phyloP scores from a whole-genome alignment of 352 stramenopile genomes.

The Stephanocyclus meneghinianus region DNA sequence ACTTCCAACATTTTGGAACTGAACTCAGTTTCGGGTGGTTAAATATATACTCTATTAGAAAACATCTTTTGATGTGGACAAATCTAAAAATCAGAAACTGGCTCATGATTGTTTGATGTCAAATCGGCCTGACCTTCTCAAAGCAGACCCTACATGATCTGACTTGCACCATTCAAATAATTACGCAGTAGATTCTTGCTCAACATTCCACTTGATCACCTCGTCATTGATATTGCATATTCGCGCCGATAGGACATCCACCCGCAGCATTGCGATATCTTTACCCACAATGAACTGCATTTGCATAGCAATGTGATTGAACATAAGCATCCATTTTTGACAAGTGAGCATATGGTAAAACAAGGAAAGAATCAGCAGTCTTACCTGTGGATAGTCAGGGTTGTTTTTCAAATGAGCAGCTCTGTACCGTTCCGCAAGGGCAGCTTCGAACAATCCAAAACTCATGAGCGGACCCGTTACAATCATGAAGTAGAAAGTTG shows the following conservation, averaged over 20 bases:
- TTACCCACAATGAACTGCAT: slow-evolving; percentile 63
- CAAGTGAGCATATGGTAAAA: no score
- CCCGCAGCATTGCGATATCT: slow-evolving; percentile 63
- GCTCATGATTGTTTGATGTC: no score
- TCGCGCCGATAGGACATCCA: slow-evolving; percentile 53
- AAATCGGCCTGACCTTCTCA: no score
- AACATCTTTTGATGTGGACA: no score
- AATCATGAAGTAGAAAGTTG: neutral
- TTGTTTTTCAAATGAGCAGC: slow-evolving; percentile 58
- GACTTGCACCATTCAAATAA: no score
- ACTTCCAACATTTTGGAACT: no score
- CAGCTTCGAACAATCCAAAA: slow-evolving; percentile 12
- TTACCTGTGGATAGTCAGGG: slow-evolving; percentile 62
- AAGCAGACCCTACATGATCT: no score
- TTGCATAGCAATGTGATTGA: neutral
- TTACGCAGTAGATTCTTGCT: neutral
- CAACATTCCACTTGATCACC: slow-evolving; percentile 64
- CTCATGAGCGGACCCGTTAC: neutral
- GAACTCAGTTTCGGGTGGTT: no score
- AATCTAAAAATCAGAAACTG: no score
- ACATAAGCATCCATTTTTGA: neutral
- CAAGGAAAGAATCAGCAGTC: neutral
- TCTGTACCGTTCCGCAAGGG: slow-evolving; percentile 44
- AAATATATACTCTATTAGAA: no score
- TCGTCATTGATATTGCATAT: slow-evolving; percentile 68